Evolutionary conservation across 2,329 filamentous ascomycete species (phyloP).

Genomic region (Xylariaceae sp.): DNA sequence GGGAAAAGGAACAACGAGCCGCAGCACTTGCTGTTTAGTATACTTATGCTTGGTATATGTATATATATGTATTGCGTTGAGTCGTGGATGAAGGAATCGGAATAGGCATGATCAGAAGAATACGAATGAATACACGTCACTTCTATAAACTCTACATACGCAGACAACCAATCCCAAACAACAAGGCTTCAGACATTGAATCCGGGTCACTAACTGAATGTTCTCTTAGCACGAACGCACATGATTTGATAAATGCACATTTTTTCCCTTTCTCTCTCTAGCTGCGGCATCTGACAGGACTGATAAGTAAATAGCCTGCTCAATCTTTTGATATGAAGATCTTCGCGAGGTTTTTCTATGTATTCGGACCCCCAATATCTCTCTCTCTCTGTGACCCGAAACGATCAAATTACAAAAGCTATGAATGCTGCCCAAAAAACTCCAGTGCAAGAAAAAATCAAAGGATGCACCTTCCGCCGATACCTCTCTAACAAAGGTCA

Average conservation of each 20-base stretch:
- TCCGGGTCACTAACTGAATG: too few relatives aligned
- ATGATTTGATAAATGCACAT: too few relatives aligned
- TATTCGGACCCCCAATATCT: background rate
- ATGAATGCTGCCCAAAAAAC: conserved; percentile 12
- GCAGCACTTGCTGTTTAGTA: background rate
- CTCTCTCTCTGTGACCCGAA: background rate
- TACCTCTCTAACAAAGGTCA: background rate
- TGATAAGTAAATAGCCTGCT: too few relatives aligned
- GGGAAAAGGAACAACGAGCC: background rate
- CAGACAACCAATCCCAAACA: background rate
- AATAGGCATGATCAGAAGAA: background rate
- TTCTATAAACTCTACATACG: background rate
- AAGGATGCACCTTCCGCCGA: background rate
- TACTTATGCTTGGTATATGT: background rate
- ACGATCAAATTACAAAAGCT: background rate
- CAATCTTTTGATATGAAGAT: background rate
- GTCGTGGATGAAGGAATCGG: background rate
- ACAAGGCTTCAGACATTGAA: too few relatives aligned
- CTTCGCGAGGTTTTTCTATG: background rate
- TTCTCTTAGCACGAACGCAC: too few relatives aligned
- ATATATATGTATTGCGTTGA: too few relatives aligned
- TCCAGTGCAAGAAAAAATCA: conserved; percentile 1
- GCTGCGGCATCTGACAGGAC: too few relatives aligned
- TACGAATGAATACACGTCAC: background rate
- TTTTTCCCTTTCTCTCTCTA: too few relatives aligned